Percentiles rank a stretch among this genome's conserved stretches.
These are phyloP conservation scores for Trichoderma koningiopsis DNA, from an alignment of 2,329 filamentous ascomycete species.

Conservation along the genomic window DNA sequence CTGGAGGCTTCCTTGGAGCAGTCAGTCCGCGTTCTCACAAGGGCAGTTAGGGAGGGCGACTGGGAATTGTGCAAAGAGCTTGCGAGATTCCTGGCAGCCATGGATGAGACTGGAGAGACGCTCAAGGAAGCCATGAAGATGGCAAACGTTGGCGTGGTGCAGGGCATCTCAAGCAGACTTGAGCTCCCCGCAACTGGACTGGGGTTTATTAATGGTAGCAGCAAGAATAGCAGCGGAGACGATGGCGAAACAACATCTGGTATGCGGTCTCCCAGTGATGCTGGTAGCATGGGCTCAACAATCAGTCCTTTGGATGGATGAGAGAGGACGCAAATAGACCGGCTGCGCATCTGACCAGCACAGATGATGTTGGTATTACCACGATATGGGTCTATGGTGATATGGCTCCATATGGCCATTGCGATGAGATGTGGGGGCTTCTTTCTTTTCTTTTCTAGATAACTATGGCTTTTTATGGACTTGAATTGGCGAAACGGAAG, in stretches of 20 bases:
- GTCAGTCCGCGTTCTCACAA: conserved; percentile 75
- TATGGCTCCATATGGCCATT: neutral
- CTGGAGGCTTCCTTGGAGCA: conserved; percentile 70
- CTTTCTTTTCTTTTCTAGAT: neutral
- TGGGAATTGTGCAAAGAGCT: conserved; percentile 97
- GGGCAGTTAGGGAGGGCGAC: conserved; percentile 81
- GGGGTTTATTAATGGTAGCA: conserved; percentile 36
- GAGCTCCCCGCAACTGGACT: conserved; percentile 37
- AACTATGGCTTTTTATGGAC: conserved; percentile 2
- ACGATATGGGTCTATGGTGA: neutral
- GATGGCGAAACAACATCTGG: conserved; percentile 43
- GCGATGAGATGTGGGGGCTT: neutral
- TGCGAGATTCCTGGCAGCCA: conserved; percentile 88
- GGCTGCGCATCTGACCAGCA: neutral
- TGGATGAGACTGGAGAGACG: conserved; percentile 84
- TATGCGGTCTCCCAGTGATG: conserved; percentile 42
- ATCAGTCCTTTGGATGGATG: conserved; percentile 33
- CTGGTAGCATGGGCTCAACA: conserved; percentile 42
- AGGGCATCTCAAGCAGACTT: conserved; percentile 36
- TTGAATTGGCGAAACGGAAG: conserved; percentile 15
- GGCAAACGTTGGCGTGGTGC: conserved; percentile 49
- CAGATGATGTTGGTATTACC: neutral
- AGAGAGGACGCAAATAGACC: neutral
- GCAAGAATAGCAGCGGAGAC: conserved; percentile 36
- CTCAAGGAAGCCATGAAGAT: conserved; percentile 71